Evolutionary conservation across 352 stramenopile genomes (phyloP).

Genomic region (Pythium utonaiense): DNA sequence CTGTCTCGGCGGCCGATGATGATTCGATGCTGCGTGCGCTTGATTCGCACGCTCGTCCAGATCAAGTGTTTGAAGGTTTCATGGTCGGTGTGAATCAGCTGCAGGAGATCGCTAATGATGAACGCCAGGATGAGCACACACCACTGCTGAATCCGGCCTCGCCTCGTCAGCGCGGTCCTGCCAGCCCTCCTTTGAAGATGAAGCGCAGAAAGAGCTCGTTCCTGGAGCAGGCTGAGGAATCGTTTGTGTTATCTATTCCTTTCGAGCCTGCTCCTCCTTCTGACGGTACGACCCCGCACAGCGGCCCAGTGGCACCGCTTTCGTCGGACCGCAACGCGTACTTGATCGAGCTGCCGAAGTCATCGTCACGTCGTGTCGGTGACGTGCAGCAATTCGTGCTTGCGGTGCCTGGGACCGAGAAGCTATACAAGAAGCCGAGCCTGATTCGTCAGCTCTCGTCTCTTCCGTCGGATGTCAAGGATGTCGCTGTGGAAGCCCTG

Average conservation of each 20-base stretch:
- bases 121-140: conserved; percentile 43
- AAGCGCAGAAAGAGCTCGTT: conserved; percentile 68
- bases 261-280: conserved; percentile 43
- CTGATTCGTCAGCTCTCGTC: conserved; percentile 57
- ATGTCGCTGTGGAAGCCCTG: conserved; percentile 72
- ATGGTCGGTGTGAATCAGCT: conserved; percentile 80
- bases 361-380: conserved; percentile 34
- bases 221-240: conserved; percentile 64
- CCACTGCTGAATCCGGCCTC: conserved; percentile 44
- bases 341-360: conserved; percentile 68
- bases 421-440: conserved; percentile 49
- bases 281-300: conserved; percentile 14
- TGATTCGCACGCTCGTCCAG: conserved; percentile 41
- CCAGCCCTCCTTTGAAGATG: conserved; percentile 40
- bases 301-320: conserved; percentile 25
- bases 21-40: conserved; percentile 74
- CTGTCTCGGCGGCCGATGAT: conserved; percentile 68
- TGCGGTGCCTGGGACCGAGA: conserved; percentile 58
- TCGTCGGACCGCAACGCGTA: conserved; percentile 59
- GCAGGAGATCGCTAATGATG: conserved; percentile 36
- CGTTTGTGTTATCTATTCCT: conserved; percentile 78
- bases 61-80: conserved; percentile 75
- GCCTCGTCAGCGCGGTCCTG: conserved; percentile 17
- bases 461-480: conserved; percentile 64
- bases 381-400: conserved; percentile 65